Percentiles rank a stretch among this genome's conserved stretches.
These are phyloP conservation scores for Leccinum incarnatum DNA, from an alignment of 768 basidiomycete species.

Conservation along the genomic window DNA sequence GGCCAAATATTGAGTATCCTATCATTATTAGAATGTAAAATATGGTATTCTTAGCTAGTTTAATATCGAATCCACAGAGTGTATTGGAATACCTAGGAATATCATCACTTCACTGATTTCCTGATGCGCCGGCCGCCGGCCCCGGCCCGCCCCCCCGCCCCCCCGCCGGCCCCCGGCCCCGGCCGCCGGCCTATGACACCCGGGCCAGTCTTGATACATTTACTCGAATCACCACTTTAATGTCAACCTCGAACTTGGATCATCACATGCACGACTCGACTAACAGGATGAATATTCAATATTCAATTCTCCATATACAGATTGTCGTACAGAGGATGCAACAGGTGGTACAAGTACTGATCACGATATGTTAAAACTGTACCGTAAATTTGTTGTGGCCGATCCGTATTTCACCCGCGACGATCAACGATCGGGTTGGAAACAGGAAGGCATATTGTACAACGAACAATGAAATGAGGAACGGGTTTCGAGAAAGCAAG, in stretches of 20 bases:
- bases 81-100: too few species aligned
- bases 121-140: too few species aligned
- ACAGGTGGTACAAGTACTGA: conserved; percentile 20
- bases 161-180: too few species aligned
- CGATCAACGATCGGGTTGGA: conserved; percentile 13
- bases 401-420: conserved; percentile 1
- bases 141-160: too few species aligned
- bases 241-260: background rate
- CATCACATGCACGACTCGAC: background rate
- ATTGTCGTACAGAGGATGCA: conserved; percentile 23
- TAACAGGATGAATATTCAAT: background rate
- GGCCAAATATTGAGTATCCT: too few species aligned
- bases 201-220: background rate
- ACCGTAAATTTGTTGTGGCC: conserved; percentile 19
- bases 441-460: conserved; percentile 11
- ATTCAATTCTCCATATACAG: conserved; percentile 20
- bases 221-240: background rate
- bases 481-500: background rate
- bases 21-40: too few species aligned
- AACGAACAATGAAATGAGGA: conserved; percentile 11
- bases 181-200: too few species aligned
- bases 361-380: conserved; percentile 9
- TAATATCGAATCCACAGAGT: too few species aligned
- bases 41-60: too few species aligned
- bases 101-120: too few species aligned